Conservation (phyloP, 2,329 filamentous ascomycete species). For the Paradendryphiella salina region DNA sequence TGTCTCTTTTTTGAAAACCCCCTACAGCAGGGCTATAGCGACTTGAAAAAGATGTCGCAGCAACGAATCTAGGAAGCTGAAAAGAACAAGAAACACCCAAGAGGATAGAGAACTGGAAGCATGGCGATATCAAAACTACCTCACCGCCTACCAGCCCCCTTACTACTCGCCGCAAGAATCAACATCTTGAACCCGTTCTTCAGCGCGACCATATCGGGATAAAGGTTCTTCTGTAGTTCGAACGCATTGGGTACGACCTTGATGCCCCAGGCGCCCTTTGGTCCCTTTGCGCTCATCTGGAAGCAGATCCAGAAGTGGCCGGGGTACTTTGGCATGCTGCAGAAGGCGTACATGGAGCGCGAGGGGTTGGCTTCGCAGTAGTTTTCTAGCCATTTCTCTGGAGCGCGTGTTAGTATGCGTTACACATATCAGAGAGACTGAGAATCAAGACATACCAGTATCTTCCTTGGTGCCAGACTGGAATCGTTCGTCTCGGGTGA, state of each 20-base stretch:
- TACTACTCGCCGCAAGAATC: constrained; percentile 50
- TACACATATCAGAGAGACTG: neutral
- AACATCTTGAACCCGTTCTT: constrained; percentile 97
- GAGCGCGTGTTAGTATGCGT: constrained; percentile 17
- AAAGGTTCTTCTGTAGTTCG: constrained; percentile 83
- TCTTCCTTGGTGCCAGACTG: constrained; percentile 78
- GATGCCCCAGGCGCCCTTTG: constrained; percentile 77
- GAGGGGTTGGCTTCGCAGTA: constrained; percentile 96
- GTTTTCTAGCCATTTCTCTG: constrained; percentile 92
- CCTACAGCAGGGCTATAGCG: too few species aligned
- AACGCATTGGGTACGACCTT: constrained; percentile 92
- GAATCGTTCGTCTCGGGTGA: constrained; percentile 93
- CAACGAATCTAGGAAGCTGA: too few species aligned
- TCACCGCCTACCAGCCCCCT: constrained; percentile 16
- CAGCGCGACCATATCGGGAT: constrained; percentile 91
- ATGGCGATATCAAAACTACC: too few species aligned
- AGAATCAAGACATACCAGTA: constrained; percentile 70
- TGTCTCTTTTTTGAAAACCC: too few species aligned
- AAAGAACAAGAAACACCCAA: too few species aligned
- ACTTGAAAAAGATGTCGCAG: too few species aligned
- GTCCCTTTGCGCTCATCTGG: constrained; percentile 79
- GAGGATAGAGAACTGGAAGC: too few species aligned
- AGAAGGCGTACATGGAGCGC: constrained; percentile 93
- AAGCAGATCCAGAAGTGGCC: constrained; percentile 97
- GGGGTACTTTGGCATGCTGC: constrained; percentile 86